phyloP scores from a whole-genome alignment of 2,329 filamentous ascomycete genomes.

The Trichoderma semiorbis region DNA sequence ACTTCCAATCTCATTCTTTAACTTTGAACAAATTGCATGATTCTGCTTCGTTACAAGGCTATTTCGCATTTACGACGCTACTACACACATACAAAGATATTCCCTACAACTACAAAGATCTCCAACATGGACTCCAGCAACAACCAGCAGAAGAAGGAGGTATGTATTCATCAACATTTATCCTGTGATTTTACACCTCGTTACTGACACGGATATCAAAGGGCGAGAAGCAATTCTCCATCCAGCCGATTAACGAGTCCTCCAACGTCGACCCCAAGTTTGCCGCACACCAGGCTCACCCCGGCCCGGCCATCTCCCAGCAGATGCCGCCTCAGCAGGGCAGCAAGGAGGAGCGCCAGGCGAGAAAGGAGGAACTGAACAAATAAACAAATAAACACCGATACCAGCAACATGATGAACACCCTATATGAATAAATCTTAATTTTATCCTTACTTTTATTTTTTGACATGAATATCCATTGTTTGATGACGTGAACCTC shows the following conservation, averaged over 20 bases:
- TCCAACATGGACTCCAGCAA: slow-evolving; percentile 23
- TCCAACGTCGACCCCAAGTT: slow-evolving; percentile 44
- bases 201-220: slow-evolving; percentile 20
- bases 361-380: slow-evolving; percentile 64
- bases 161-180: not conserved
- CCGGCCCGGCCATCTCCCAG: slow-evolving; percentile 55
- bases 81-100: not conserved
- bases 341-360: slow-evolving; percentile 65
- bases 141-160: slow-evolving; percentile 23
- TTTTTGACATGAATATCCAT: not conserved
- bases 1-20: not conserved
- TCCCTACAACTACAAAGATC: not conserved
- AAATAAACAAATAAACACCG: slow-evolving; percentile 40
- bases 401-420: not conserved
- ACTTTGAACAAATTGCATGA: not conserved
- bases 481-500: not conserved
- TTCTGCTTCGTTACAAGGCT: not conserved
- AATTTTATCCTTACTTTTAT: too few relatives aligned
- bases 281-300: slow-evolving; percentile 51
- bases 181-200: not conserved
- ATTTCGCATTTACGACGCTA: not conserved
- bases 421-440: not conserved
- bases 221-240: slow-evolving; percentile 44
- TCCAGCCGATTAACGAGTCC: slow-evolving; percentile 43
- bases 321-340: slow-evolving; percentile 55